Evolutionary conservation across 176 grass and related monocot genomes (phyloP).

Genomic region (Musa itinerans): DNA sequence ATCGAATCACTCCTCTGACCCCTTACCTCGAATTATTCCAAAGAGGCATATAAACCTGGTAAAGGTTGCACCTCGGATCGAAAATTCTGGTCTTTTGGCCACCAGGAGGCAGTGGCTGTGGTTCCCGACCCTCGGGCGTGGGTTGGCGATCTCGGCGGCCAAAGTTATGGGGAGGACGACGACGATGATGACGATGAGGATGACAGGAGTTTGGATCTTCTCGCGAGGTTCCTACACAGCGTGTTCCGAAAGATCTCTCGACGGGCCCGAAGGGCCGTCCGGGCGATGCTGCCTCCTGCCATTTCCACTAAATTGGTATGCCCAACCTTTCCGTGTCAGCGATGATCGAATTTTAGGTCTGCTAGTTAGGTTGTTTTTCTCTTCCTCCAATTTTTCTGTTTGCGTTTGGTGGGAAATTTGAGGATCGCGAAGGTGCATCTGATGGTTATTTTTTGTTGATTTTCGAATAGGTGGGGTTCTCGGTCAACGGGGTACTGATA

Average conservation of each 20-base stretch:
- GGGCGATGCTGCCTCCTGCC: conserved; percentile 80
- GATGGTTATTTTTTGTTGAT: too few relatives aligned
- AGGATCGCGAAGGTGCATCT: too few relatives aligned
- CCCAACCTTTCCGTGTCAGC: not conserved
- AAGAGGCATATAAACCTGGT: not conserved
- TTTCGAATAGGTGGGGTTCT: conserved; percentile 60
- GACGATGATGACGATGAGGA: conserved; percentile 32
- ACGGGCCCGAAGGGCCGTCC: conserved; percentile 52
- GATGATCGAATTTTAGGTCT: not conserved
- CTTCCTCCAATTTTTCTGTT: not conserved
- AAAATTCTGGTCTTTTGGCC: not conserved
- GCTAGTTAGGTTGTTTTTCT: not conserved
- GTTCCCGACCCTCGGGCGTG: conserved; percentile 52
- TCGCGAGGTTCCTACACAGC: conserved; percentile 6
- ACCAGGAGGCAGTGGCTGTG: conserved; percentile 41
- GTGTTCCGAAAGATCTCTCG: conserved; percentile 59
- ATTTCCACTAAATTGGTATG: conserved; percentile 73
- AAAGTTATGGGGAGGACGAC: conserved; percentile 1
- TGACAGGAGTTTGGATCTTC: conserved; percentile 72
- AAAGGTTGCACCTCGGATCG: not conserved
- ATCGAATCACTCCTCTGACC: not conserved
- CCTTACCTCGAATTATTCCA: too few relatives aligned
- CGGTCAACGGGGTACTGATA: conserved; percentile 71
- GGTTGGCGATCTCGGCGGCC: conserved; percentile 40
- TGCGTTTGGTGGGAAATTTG: not conserved